These are phyloP conservation scores for Ophiostoma pallidulum DNA, from an alignment of 2,329 filamentous ascomycete species.

Conservation along the genomic window DNA sequence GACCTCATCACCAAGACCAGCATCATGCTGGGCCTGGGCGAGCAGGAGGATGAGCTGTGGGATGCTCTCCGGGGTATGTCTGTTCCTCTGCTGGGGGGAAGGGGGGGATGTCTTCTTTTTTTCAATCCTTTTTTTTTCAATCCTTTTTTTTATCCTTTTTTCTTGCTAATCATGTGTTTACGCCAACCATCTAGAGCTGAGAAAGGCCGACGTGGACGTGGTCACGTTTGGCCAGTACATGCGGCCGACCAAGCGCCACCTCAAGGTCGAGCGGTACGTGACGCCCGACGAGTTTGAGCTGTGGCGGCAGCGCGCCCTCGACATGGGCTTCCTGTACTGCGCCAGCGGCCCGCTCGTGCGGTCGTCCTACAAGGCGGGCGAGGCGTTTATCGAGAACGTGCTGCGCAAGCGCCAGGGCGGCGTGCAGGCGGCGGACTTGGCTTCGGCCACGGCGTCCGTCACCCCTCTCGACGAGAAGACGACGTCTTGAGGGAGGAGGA, in stretches of 20 bases:
- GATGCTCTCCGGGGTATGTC: conserved; percentile 62
- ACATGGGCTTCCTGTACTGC: conserved; percentile 95
- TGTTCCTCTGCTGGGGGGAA: too few relatives aligned
- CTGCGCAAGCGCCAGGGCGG: conserved; percentile 65
- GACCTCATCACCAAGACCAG: conserved; percentile 96
- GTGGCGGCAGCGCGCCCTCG: conserved; percentile 81
- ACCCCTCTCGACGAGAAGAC: background rate
- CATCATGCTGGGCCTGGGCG: conserved; percentile 90
- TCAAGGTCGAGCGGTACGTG: conserved; percentile 93
- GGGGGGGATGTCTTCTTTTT: too few relatives aligned
- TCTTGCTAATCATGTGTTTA: too few relatives aligned
- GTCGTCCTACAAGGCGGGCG: conserved; percentile 94
- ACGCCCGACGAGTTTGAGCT: conserved; percentile 84
- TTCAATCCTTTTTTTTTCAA: too few relatives aligned
- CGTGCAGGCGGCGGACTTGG: conserved; percentile 14
- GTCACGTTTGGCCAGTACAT: conserved; percentile 99
- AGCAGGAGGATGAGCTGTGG: conserved; percentile 80
- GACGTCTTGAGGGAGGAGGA: background rate
- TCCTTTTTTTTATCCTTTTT: too few relatives aligned
- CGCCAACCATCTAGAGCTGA: too few relatives aligned
- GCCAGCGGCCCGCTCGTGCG: conserved; percentile 87
- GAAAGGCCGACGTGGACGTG: conserved; percentile 76
- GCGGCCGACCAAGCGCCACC: conserved; percentile 95
- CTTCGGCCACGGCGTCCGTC: background rate
- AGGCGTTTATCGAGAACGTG: conserved; percentile 98